Conservation (phyloP, 768 basidiomycete genomes). For the Tulasnella sp. region DNA sequence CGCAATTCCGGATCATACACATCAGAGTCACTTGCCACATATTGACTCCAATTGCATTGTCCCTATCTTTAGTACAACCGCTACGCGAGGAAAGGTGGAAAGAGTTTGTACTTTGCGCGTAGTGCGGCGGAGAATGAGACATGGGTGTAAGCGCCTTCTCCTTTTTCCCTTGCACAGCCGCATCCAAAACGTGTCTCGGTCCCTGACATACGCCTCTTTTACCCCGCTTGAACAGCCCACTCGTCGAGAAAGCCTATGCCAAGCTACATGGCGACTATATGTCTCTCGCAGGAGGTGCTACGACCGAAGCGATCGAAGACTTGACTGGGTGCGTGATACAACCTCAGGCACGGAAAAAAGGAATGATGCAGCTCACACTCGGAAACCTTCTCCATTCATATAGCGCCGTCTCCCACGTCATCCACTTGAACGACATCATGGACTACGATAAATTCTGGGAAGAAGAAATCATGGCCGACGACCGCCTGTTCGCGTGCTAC, state of each 20-base stretch:
- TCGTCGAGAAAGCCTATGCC: slow-evolving; percentile 63
- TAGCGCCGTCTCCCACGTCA: slow-evolving; percentile 36
- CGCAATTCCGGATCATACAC: neutral
- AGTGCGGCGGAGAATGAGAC: slow-evolving; percentile 54
- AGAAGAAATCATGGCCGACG: slow-evolving; percentile 57
- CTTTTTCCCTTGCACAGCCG: neutral
- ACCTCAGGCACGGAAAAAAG: neutral
- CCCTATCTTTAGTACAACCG: slow-evolving; percentile 45
- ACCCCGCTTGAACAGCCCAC: slow-evolving; percentile 41
- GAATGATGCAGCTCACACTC: too few species aligned
- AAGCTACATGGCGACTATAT: slow-evolving; percentile 60
- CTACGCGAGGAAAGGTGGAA: slow-evolving; percentile 52
- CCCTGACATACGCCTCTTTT: neutral
- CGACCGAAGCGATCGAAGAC: slow-evolving; percentile 61
- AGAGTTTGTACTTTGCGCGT: slow-evolving; percentile 54
- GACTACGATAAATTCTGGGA: slow-evolving; percentile 58
- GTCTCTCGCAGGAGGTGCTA: slow-evolving; percentile 49
- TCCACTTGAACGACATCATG: slow-evolving; percentile 50
- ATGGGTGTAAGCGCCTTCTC: slow-evolving; percentile 49
- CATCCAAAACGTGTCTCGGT: neutral
- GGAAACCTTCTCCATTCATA: neutral
- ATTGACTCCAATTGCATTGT: neutral
- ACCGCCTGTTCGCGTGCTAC: slow-evolving; percentile 58
- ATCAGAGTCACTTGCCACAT: too few species aligned
- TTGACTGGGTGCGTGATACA: slow-evolving; percentile 53